phyloP scores from a whole-genome alignment of 495 filamentous ascomycete species.

The Pyrenopolyporus hunteri region DNA sequence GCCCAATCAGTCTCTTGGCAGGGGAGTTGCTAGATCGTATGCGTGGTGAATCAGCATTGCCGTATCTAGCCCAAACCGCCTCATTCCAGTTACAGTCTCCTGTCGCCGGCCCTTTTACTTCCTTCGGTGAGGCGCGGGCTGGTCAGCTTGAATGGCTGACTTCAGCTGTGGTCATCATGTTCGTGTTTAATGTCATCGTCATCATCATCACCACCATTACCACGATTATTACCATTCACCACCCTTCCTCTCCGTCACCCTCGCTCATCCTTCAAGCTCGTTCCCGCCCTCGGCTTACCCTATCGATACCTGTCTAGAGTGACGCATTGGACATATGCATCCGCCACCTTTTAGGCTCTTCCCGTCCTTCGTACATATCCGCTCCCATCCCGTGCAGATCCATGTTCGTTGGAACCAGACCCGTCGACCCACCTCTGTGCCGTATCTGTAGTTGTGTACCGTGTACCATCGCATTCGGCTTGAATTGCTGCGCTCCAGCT shows the following conservation, averaged over 20 bases:
- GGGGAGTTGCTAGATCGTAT: conserved; percentile 19
- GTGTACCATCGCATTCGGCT: conserved; percentile 18
- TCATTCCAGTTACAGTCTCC: conserved; percentile 17
- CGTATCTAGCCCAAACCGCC: conserved; percentile 26
- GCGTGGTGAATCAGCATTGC: conserved; percentile 29
- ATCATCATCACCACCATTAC: conserved; percentile 7
- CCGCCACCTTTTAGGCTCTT: conserved; percentile 42
- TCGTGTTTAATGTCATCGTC: neutral
- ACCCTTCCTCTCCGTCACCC: conserved; percentile 1
- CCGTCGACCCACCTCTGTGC: conserved; percentile 34
- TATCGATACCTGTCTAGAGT: conserved; percentile 28
- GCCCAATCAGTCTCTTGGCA: conserved; percentile 30
- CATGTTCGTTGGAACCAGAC: conserved; percentile 38
- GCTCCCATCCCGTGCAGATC: conserved; percentile 41
- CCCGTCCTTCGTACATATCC: conserved; percentile 42
- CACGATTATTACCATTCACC: neutral
- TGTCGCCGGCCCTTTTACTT: conserved; percentile 7
- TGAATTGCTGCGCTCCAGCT: conserved; percentile 12
- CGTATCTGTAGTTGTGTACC: conserved; percentile 32
- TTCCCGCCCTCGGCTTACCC: conserved; percentile 26
- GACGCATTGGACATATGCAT: conserved; percentile 36
- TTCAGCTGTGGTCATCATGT: conserved; percentile 7
- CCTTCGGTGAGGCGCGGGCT: conserved; percentile 1
- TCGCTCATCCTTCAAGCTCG: conserved; percentile 20
- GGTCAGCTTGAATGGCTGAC: conserved; percentile 1